These are phyloP conservation scores for Medicago ruthenica DNA, from an alignment of 306 rosid genomes.

Conservation along the genomic window DNA sequence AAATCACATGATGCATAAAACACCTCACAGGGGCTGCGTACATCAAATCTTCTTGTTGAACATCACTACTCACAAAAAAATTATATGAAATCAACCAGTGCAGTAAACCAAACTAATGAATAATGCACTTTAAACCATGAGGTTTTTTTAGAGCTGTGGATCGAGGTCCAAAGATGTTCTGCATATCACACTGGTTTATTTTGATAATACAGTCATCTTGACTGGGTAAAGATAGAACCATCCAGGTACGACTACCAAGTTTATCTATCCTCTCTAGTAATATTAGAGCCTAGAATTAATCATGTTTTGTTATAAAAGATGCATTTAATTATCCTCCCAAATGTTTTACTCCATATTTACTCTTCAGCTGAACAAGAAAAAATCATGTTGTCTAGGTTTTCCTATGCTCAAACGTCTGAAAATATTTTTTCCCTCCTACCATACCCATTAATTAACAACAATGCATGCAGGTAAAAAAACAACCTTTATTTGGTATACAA, in stretches of 20 bases:
- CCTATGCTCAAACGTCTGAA: constrained; percentile 1
- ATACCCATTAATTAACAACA: background rate
- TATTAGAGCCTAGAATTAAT: background rate
- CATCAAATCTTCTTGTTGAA: background rate
- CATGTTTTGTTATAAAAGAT: background rate
- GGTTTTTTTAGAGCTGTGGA: no score
- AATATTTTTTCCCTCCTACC: background rate
- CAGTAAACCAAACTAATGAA: background rate
- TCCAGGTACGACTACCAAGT: background rate
- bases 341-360: background rate
- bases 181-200: constrained; percentile 14
- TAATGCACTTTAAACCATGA: background rate
- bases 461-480: background rate
- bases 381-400: constrained; percentile 20
- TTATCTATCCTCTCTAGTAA: background rate
- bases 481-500: constrained; percentile 7
- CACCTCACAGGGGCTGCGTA: background rate
- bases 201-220: background rate
- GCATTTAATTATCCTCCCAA: background rate
- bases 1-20: background rate
- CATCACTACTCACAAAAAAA: constrained; percentile 13
- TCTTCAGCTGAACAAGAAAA: constrained; percentile 6
- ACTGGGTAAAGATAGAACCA: background rate
- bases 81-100: background rate
- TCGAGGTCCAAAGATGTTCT: background rate